Conservation (phyloP, 805 yeast species). For the Wickerhamiella azymoides region DNA sequence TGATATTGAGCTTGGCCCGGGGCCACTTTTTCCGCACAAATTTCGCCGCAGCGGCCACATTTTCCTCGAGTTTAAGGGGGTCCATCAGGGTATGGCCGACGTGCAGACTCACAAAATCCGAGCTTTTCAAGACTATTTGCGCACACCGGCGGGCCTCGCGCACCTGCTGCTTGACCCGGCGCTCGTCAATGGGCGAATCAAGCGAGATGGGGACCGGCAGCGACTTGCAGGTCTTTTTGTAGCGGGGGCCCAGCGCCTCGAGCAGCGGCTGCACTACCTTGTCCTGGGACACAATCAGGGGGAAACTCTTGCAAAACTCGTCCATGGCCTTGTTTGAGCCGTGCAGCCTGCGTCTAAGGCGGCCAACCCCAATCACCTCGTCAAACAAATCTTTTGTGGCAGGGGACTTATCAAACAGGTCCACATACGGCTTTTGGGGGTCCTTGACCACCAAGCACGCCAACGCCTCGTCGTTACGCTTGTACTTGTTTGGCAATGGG, state of each 20-base stretch:
- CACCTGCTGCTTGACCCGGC: conserved; percentile 9
- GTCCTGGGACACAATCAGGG: conserved; percentile 16
- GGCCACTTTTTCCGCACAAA: conserved; percentile 11
- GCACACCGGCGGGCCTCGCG: conserved; percentile 8
- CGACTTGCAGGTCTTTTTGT: conserved; percentile 14
- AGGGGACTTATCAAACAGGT: conserved; percentile 5
- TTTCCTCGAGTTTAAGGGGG: conserved; percentile 12
- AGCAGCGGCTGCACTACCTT: conserved; percentile 15
- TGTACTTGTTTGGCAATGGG: conserved; percentile 16
- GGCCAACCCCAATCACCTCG: conserved; percentile 20
- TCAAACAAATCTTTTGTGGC: conserved; percentile 14
- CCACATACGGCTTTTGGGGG: conserved; percentile 11
- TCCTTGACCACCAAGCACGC: conserved; percentile 19
- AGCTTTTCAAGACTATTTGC: conserved; percentile 17
- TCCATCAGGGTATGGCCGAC: conserved; percentile 20
- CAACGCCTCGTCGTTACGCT: conserved; percentile 15
- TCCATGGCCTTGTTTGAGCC: conserved; percentile 14
- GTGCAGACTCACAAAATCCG: conserved; percentile 10
- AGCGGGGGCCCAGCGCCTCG: conserved; percentile 18
- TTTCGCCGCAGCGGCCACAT: conserved; percentile 13
- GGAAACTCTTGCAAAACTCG: conserved; percentile 16
- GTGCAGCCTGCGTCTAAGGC: conserved; percentile 17
- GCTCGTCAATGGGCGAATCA: conserved; percentile 7
- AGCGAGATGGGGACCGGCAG: conserved; percentile 15
- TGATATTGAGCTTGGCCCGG: conserved; percentile 13